These are phyloP conservation scores for Scutellaria baicalensis DNA, from an alignment of 257 asterid genomes.

Conservation along the genomic window DNA sequence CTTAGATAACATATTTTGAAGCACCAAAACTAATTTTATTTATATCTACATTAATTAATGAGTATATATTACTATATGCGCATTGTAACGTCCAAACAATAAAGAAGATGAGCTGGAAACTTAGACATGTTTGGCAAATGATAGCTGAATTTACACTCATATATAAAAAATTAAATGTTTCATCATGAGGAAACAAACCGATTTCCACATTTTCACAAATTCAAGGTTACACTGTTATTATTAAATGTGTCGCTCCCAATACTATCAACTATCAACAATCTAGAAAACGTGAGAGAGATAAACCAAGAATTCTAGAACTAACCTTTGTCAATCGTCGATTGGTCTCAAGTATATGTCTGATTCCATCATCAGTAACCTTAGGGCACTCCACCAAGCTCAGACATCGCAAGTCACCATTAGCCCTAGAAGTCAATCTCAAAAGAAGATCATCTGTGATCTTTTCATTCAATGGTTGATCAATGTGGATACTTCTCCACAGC, in stretches of 20 bases:
- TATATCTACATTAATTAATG: too few relatives aligned
- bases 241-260: neutral
- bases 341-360: constrained; percentile 57
- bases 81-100: neutral
- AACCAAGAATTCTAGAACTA: constrained; percentile 4
- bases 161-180: too few relatives aligned
- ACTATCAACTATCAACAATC: neutral
- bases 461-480: constrained; percentile 61
- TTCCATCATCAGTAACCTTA: constrained; percentile 59
- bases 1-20: too few relatives aligned
- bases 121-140: neutral
- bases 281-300: neutral
- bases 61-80: too few relatives aligned
- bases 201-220: neutral
- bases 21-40: too few relatives aligned
- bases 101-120: neutral
- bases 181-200: neutral
- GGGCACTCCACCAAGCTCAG: constrained; percentile 63
- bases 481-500: constrained; percentile 66
- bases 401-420: constrained; percentile 58
- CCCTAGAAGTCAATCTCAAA: constrained; percentile 43
- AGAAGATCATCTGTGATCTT: constrained; percentile 67
- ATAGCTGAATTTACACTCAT: neutral
- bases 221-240: neutral
- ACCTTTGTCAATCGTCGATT: constrained; percentile 78